Conservation (phyloP, 352 stramenopile genomes). For the Globisporangium radiosum region DNA sequence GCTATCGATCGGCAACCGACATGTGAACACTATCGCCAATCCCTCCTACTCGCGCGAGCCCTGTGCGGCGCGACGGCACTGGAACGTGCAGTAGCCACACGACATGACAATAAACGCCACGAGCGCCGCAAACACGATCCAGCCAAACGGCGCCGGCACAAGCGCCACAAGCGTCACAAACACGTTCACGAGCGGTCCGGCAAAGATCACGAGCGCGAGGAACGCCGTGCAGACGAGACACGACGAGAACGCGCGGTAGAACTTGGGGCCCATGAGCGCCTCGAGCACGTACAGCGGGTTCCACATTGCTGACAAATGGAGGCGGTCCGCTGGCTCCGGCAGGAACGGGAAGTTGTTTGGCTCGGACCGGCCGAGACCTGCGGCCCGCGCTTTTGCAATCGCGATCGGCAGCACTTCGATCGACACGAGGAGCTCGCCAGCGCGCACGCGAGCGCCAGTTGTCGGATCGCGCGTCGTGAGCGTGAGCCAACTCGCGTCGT, state of each 20-base stretch:
- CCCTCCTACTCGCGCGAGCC: not conserved
- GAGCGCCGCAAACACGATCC: slow-evolving; percentile 47
- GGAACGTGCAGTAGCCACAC: slow-evolving; percentile 46
- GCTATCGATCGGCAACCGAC: no score
- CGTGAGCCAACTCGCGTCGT: slow-evolving; percentile 71
- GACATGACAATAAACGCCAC: slow-evolving; percentile 28
- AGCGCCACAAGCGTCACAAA: slow-evolving; percentile 61
- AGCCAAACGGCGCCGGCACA: slow-evolving; percentile 47
- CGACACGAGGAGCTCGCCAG: slow-evolving; percentile 61
- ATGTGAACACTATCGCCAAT: no score
- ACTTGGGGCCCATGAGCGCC: slow-evolving; percentile 66
- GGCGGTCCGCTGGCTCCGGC: slow-evolving; percentile 59
- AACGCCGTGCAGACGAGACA: slow-evolving; percentile 53
- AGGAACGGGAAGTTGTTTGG: slow-evolving; percentile 79
- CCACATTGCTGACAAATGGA: slow-evolving; percentile 76
- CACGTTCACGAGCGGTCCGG: slow-evolving; percentile 65
- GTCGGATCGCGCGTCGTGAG: slow-evolving; percentile 55
- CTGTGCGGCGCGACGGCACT: slow-evolving; percentile 34
- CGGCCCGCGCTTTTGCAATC: slow-evolving; percentile 47
- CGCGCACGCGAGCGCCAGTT: slow-evolving; percentile 49
- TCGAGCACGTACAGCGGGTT: slow-evolving; percentile 79
- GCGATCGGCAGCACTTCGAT: slow-evolving; percentile 66
- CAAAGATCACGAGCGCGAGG: slow-evolving; percentile 55
- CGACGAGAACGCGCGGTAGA: slow-evolving; percentile 61
- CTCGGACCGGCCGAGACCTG: slow-evolving; percentile 66